phyloP scores from a whole-genome alignment of 768 basidiomycete species.

The Boletus patriciae region DNA sequence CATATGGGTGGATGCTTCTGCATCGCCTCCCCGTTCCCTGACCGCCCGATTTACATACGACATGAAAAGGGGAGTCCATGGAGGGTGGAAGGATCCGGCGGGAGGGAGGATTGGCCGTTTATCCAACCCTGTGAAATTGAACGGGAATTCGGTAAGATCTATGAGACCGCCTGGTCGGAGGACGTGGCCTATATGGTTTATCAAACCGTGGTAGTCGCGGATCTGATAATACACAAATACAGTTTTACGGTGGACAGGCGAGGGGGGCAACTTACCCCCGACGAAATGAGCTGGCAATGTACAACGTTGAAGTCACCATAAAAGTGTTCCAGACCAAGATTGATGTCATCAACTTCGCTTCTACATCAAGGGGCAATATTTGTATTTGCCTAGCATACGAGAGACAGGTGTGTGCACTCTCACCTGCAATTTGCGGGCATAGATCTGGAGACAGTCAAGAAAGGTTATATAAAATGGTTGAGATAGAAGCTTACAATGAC shows the following conservation, averaged over 20 bases:
- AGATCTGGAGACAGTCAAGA: constrained; percentile 39
- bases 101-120: constrained; percentile 45
- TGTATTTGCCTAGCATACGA: constrained; percentile 1
- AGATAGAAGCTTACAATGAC: constrained; percentile 48
- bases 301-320: constrained; percentile 77
- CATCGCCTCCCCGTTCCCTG: constrained; percentile 55
- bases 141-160: constrained; percentile 69
- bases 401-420: constrained; percentile 11
- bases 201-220: constrained; percentile 59
- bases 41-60: constrained; percentile 54
- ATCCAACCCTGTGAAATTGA: constrained; percentile 56
- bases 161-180: constrained; percentile 71
- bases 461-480: constrained; percentile 13
- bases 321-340: constrained; percentile 80
- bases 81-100: constrained; percentile 43
- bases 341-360: constrained; percentile 83
- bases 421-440: constrained; percentile 76
- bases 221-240: constrained; percentile 46
- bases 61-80: constrained; percentile 68
- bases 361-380: constrained; percentile 35
- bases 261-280: constrained; percentile 58
- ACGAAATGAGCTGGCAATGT: constrained; percentile 67
- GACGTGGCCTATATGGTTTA: constrained; percentile 65
- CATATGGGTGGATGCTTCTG: constrained; percentile 60
- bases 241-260: constrained; percentile 12